phyloP scores from a whole-genome alignment of 202 grass and related monocot genomes.

The Eragrostis tef region DNA sequence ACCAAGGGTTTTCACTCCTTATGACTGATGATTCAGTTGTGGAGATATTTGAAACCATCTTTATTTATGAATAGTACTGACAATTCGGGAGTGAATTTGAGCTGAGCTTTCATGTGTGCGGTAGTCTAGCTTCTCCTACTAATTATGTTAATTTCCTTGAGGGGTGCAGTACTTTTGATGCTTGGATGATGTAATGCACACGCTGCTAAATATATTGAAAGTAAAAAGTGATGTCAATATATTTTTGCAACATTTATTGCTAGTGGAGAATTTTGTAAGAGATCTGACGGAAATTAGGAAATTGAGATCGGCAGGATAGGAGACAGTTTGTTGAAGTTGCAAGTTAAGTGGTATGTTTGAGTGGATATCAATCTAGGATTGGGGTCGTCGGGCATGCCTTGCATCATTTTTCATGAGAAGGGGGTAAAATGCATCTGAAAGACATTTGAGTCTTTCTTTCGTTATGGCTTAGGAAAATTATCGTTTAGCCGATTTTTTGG shows the following conservation, averaged over 20 bases:
- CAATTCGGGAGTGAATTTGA: background rate
- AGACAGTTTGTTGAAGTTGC: slow-evolving; percentile 10
- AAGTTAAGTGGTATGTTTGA: background rate
- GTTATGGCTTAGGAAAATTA: background rate
- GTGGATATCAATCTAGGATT: slow-evolving; percentile 3
- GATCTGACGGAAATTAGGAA: background rate
- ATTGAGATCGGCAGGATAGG: background rate
- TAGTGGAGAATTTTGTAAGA: background rate
- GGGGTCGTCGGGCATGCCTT: background rate
- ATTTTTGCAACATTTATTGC: background rate
- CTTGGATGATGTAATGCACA: background rate
- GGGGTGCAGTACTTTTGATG: background rate
- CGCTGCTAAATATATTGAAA: background rate
- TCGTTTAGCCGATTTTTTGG: background rate
- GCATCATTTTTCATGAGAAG: background rate
- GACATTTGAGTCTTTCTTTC: background rate
- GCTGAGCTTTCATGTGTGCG: background rate
- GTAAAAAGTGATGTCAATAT: background rate
- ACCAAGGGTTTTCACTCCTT: background rate
- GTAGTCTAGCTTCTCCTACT: background rate
- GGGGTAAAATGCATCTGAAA: background rate
- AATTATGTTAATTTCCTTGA: background rate
- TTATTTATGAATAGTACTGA: background rate
- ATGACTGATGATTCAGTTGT: background rate
- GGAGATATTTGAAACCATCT: background rate